phyloP scores from a whole-genome alignment of 306 rosid genomes.

The Begonia fuchsioides region DNA sequence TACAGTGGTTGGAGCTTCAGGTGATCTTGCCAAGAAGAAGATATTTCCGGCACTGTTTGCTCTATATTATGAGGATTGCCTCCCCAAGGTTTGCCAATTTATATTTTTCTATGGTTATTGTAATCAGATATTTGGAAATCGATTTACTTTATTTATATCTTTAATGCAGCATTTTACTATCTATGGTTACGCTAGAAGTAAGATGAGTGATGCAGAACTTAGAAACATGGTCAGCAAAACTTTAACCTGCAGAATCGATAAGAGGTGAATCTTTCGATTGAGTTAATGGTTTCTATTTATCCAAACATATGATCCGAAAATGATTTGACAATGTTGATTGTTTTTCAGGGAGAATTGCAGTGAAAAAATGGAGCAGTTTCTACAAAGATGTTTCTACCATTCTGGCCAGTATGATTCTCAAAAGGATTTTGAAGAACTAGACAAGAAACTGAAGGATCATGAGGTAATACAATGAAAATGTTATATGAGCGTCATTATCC shows the following conservation, averaged over 20 bases:
- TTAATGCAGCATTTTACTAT: conserved; percentile 55
- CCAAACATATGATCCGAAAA: too few species aligned
- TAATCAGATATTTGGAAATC: background rate
- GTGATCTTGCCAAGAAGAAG: conserved; percentile 93
- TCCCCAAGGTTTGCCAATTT: conserved; percentile 43
- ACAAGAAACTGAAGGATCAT: conserved; percentile 68
- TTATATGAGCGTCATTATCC: too few species aligned
- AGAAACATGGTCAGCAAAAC: conserved; percentile 87
- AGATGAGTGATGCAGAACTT: conserved; percentile 81
- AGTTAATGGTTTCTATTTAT: too few species aligned
- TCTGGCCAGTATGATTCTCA: conserved; percentile 85
- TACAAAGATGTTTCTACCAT: conserved; percentile 80
- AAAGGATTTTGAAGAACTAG: conserved; percentile 53
- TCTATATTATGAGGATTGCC: conserved; percentile 74
- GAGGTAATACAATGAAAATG: conserved; percentile 37
- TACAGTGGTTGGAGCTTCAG: conserved; percentile 94
- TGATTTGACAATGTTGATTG: too few species aligned
- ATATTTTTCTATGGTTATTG: too few species aligned
- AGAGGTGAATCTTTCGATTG: conserved; percentile 28
- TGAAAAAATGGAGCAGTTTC: conserved; percentile 78
- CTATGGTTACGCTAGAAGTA: conserved; percentile 79
- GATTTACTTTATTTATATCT: background rate
- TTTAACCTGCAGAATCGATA: conserved; percentile 82
- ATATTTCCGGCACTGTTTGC: conserved; percentile 93
- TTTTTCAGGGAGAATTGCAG: conserved; percentile 66